Percentiles rank a stretch among this genome's conserved stretches.
These are phyloP conservation scores for Solanum megistacrolobum DNA, from an alignment of 257 asterid genomes.

Conservation along the genomic window DNA sequence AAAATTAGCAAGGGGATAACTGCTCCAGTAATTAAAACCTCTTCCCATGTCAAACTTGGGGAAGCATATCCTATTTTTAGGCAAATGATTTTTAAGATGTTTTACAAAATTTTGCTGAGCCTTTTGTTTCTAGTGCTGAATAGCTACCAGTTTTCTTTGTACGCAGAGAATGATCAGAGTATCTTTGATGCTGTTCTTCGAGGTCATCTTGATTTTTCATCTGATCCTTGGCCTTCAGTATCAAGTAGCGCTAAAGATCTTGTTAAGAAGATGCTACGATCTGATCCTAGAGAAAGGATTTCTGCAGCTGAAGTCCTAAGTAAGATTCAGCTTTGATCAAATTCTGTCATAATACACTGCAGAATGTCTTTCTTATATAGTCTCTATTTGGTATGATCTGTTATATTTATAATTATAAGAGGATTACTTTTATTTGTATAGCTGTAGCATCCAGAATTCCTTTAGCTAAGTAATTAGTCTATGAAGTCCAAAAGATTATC, in stretches of 20 bases:
- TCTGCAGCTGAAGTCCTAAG: slow-evolving; percentile 74
- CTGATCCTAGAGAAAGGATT: slow-evolving; percentile 68
- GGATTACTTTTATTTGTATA: not conserved
- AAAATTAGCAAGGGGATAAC: not conserved
- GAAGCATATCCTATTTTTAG: not conserved
- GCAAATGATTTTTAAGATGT: not conserved
- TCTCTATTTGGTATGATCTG: not conserved
- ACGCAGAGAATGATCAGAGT: slow-evolving; percentile 74
- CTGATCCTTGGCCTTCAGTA: slow-evolving; percentile 84
- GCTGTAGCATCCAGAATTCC: not conserved
- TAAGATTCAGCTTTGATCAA: slow-evolving; percentile 21
- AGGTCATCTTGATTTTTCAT: slow-evolving; percentile 27
- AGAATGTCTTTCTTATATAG: not conserved
- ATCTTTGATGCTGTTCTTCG: slow-evolving; percentile 72
- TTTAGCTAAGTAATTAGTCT: not conserved
- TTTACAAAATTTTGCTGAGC: not conserved
- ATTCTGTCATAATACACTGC: not conserved
- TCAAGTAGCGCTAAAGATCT: slow-evolving; percentile 96
- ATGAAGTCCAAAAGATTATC: not conserved
- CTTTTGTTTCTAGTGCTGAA: not conserved
- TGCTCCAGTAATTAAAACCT: not conserved
- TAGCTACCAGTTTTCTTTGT: not conserved
- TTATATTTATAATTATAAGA: not conserved
- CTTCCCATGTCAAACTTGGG: not conserved
- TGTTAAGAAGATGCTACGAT: slow-evolving; percentile 86